Percentiles rank a stretch among this genome's conserved stretches.
Conservation (phyloP, 495 filamentous ascomycete genomes). For the Penicillium cosmopolitanum region DNA sequence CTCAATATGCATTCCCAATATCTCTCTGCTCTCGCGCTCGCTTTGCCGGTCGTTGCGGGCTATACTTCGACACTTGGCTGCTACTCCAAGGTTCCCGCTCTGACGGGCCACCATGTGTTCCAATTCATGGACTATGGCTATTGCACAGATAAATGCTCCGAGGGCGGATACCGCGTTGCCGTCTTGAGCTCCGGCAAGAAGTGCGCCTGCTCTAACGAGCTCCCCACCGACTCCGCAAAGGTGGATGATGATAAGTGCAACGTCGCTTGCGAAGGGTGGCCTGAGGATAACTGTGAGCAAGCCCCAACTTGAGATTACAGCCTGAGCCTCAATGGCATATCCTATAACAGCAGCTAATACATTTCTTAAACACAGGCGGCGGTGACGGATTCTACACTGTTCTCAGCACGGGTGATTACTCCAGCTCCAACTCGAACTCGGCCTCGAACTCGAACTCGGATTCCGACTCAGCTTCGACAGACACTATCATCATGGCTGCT, state of each 20-base stretch:
- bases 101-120: constrained; percentile 28
- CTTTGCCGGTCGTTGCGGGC: constrained; percentile 25
- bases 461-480: constrained; percentile 3
- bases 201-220: constrained; percentile 42
- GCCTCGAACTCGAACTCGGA: constrained; percentile 15
- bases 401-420: constrained; percentile 13
- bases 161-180: constrained; percentile 30
- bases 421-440: constrained; percentile 18
- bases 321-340: neutral
- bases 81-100: constrained; percentile 33
- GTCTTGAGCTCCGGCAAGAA: constrained; percentile 35
- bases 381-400: constrained; percentile 37
- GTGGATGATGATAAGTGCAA: constrained; percentile 39
- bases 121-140: constrained; percentile 35
- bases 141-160: constrained; percentile 36
- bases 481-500: neutral
- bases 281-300: constrained; percentile 39
- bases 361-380: constrained; percentile 34
- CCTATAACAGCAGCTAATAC: constrained; percentile 8
- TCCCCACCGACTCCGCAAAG: constrained; percentile 33
- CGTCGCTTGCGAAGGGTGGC: constrained; percentile 36
- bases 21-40: constrained; percentile 32
- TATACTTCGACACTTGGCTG: constrained; percentile 31
- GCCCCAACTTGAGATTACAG: neutral
- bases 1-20: constrained; percentile 23